Base-by-base conservation (phyloP, 129 eudicot genomes). In the Ambrosia artemisiifolia region DNA sequence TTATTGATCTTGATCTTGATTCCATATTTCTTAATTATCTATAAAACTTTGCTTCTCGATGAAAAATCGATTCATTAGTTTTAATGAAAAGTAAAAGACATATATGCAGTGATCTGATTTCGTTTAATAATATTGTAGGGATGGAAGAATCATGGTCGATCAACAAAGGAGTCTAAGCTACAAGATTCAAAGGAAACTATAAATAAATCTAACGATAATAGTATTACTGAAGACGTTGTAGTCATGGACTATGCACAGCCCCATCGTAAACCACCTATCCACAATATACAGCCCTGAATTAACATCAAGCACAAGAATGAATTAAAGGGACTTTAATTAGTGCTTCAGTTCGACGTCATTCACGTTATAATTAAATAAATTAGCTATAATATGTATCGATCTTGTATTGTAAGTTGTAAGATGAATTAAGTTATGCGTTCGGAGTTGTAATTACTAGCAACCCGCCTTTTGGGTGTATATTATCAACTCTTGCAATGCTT, bases 211-310 rank as follows among this genome's bases (percentile, higher is more conserved):
- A 80, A 76, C 53, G 84, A 79, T 19, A 74, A 51, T 4, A 81
- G 78, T 65, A n/a, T 63, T 24, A 47, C 44, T 0, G 96, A 92
- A 63, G 95, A 92, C 57, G 78, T 83, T n/a, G 91, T 57, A 12
- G 95, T 80, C 46, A 83, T 85, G 96, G 98, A 92, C 59, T 92
- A 92, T n/a, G 98, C 96, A 3, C 91, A 87, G 53, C 92, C 95
- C 51, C 98, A 92, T 80, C 84, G 95, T 9, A 89, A 87, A 77
- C 91, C 98, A 38, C 98, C 98, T 3, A 92, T 92, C 59, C 98
- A 92, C 83, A 92, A 92, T 79, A 60, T 46, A 66, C 65, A 81
- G 24, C 86, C 83, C 78, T 87, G 82, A 80, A 77, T 30, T 34
- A 38, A 46, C 44, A 40, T 40, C 9, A 75, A 20, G 71, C 49